Conservation (phyloP, 805 yeast species). For the Ogataea ganodermae region DNA sequence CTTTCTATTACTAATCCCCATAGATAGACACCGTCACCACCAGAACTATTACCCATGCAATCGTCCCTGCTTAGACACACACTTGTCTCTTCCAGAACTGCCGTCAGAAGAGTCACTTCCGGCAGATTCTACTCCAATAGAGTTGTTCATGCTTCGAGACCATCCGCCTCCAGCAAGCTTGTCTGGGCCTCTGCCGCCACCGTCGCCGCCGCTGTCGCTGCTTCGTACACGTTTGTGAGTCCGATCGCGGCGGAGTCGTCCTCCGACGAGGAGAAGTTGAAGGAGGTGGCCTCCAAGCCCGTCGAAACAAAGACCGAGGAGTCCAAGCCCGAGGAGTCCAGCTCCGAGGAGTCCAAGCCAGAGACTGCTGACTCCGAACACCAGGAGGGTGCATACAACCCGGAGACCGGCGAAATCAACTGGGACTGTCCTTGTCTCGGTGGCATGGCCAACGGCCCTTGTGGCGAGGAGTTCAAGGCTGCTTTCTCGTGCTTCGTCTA, state of each 20-base stretch:
- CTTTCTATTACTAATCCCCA: background rate
- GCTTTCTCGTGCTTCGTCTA: slow-evolving; percentile 95
- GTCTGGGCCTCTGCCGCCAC: slow-evolving; percentile 7
- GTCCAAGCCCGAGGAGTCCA: background rate
- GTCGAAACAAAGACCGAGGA: slow-evolving; percentile 14
- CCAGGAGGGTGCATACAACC: slow-evolving; percentile 78
- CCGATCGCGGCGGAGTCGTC: slow-evolving; percentile 18
- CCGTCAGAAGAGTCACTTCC: slow-evolving; percentile 5
- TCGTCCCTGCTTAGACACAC: slow-evolving; percentile 3
- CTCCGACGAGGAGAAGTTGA: slow-evolving; percentile 13
- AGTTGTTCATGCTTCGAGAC: background rate
- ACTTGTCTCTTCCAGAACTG: slow-evolving; percentile 3
- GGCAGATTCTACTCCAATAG: slow-evolving; percentile 7
- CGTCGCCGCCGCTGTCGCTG: slow-evolving; percentile 9
- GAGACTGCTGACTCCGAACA: slow-evolving; percentile 25
- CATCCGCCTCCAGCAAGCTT: background rate
- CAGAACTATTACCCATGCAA: slow-evolving; percentile 7
- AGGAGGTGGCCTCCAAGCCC: slow-evolving; percentile 24
- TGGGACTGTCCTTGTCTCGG: slow-evolving; percentile 99
- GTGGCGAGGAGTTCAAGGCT: slow-evolving; percentile 92
- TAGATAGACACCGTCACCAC: background rate
- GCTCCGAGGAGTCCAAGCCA: slow-evolving; percentile 6
- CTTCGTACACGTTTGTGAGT: slow-evolving; percentile 6
- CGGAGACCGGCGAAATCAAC: slow-evolving; percentile 97
- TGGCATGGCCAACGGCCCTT: slow-evolving; percentile 98